Percentiles rank a stretch among this genome's conserved stretches.
Evolutionary conservation across 208 protist genomes (phyloP).

Genomic region (Leishmania gerbilli): DNA sequence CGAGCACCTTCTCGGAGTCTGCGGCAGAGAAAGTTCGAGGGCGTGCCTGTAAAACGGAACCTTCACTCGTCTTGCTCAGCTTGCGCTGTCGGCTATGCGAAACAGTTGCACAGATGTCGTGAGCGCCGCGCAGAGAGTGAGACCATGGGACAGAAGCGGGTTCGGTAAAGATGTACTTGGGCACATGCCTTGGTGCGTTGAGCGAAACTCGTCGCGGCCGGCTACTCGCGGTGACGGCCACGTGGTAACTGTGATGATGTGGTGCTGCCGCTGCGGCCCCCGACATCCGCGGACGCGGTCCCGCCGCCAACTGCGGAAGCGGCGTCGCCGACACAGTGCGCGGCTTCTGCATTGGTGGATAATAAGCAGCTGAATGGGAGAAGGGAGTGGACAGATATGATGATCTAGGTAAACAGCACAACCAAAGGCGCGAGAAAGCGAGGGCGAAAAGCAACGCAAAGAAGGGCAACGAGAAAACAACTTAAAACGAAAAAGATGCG

Average conservation of each 20-base stretch:
- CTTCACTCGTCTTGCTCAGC: neutral
- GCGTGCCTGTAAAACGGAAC: neutral
- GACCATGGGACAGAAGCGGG: conserved; percentile 19
- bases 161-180: neutral
- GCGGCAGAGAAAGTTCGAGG: neutral
- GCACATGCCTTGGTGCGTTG: conserved; percentile 4
- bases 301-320: neutral
- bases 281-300: neutral
- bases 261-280: neutral
- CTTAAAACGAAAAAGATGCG: neutral
- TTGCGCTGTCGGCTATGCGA: neutral
- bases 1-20: neutral
- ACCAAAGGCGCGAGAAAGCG: neutral
- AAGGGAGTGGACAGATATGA: neutral
- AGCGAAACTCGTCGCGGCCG: conserved; percentile 9
- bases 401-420: neutral
- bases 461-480: neutral
- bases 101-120: neutral
- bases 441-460: neutral
- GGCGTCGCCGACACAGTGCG: neutral
- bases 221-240: neutral
- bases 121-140: conserved; percentile 21
- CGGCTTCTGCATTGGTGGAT: conserved; percentile 6
- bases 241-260: neutral
- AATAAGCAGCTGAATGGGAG: neutral